Evolutionary conservation across 78 protist genomes (phyloP).

Genomic region (Chrysochromulina tobinii): DNA sequence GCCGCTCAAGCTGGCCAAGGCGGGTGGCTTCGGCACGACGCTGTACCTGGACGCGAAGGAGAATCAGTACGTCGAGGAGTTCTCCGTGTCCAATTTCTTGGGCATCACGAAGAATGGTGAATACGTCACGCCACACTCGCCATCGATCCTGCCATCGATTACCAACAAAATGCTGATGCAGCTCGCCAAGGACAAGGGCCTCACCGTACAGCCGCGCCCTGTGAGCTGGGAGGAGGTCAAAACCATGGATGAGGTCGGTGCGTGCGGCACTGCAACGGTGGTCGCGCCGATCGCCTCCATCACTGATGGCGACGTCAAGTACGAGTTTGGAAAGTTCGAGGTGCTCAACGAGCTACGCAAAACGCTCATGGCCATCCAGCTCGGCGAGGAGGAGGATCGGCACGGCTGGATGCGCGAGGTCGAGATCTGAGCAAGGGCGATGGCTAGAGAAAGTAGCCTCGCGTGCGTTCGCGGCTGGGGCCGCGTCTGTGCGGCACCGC

Average conservation of each 20-base stretch:
- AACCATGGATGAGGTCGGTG: constrained; percentile 7
- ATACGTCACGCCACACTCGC: constrained; percentile 14
- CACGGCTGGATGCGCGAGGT: not conserved
- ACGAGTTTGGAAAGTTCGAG: not conserved
- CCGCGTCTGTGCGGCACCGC: no score
- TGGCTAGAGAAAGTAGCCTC: no score
- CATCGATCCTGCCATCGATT: constrained; percentile 26
- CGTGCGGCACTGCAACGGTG: constrained; percentile 48
- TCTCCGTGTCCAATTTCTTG: constrained; percentile 27
- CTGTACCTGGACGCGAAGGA: constrained; percentile 35
- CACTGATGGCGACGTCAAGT: not conserved
- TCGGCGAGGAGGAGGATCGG: not conserved
- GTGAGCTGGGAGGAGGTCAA: no score
- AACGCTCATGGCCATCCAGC: not conserved
- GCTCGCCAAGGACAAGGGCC: not conserved
- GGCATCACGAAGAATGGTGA: constrained; percentile 32
- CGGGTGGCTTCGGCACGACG: not conserved
- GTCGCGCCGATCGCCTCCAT: constrained; percentile 18
- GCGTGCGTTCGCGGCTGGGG: no score
- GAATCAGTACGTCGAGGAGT: not conserved
- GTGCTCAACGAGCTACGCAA: not conserved
- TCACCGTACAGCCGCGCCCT: no score
- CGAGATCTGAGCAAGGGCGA: no score
- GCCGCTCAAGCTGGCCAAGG: not conserved
- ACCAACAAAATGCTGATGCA: not conserved